These are phyloP conservation scores for Tolypocladium cylindrosporum DNA, from an alignment of 2,329 filamentous ascomycete species.

Conservation along the genomic window DNA sequence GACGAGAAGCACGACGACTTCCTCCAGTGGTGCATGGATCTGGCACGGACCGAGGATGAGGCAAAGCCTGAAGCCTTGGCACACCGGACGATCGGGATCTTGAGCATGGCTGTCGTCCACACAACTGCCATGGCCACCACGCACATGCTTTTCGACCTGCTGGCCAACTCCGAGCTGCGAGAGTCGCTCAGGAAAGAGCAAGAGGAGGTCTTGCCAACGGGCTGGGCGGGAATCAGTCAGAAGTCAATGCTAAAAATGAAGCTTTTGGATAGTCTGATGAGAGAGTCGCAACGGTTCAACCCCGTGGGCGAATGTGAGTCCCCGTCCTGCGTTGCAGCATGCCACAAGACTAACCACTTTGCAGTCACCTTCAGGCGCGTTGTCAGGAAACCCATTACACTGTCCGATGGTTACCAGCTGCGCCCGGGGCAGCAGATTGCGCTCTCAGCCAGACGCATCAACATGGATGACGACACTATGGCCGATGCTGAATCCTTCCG, in stretches of 20 bases:
- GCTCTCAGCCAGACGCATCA: conserved; percentile 5
- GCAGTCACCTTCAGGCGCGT: conserved; percentile 8
- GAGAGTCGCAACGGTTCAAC: conserved; percentile 10
- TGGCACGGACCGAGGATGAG: conserved; percentile 6
- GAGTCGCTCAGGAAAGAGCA: conserved; percentile 4
- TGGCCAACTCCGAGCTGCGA: conserved; percentile 1
- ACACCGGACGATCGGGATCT: conserved; percentile 7
- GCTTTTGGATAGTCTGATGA: conserved; percentile 11
- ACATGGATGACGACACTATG: conserved; percentile 2
- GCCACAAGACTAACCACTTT: neutral
- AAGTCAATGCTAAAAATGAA: conserved; percentile 11
- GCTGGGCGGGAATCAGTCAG: conserved; percentile 4
- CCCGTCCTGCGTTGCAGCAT: too few relatives aligned
- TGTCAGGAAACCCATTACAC: conserved; percentile 4
- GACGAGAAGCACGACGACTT: conserved; percentile 7
- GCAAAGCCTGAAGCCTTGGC: conserved; percentile 3
- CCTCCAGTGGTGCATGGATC: conserved; percentile 8
- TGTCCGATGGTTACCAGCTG: conserved; percentile 7
- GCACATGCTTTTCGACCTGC: conserved; percentile 8
- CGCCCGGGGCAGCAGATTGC: conserved; percentile 6
- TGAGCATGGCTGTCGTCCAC: conserved; percentile 10
- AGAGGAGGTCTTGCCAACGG: neutral
- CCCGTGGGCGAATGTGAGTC: conserved; percentile 8
- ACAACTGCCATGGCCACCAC: conserved; percentile 9
- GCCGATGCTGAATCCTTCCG: conserved; percentile 2